A percentile compares a stretch with the other conserved stretches of the same genome.
phyloP scores from a whole-genome alignment of 1,284 basidiomycete genomes.

The Marasmius sp. region DNA sequence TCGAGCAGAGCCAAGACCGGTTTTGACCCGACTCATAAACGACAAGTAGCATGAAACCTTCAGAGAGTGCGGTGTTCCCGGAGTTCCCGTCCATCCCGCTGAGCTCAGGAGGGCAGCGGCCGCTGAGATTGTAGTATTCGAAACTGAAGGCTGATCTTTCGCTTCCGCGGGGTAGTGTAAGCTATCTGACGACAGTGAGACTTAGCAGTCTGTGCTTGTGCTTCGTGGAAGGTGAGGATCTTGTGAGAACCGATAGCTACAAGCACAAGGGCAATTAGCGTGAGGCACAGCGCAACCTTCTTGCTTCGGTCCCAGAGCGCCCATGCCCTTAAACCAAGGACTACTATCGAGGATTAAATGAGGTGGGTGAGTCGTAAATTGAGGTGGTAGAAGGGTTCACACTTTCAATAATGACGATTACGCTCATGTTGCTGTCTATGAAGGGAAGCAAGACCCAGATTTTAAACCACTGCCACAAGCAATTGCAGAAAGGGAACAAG shows the following conservation, averaged over 20 bases:
- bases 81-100: not conserved
- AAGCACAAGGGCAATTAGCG: not conserved
- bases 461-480: too few relatives aligned
- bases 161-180: too few relatives aligned
- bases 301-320: not conserved
- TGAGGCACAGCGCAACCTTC: not conserved
- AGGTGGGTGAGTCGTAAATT: not conserved
- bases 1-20: not conserved
- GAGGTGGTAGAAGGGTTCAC: not conserved
- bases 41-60: not conserved
- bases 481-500: too few relatives aligned
- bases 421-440: not conserved
- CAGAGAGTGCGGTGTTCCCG: not conserved
- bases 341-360: not conserved
- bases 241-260: not conserved
- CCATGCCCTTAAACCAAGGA: not conserved
- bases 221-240: not conserved
- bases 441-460: not conserved
- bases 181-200: too few relatives aligned
- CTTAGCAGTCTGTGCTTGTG: not conserved
- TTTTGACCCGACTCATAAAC: not conserved
- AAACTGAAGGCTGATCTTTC: not conserved
- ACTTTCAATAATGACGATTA: not conserved
- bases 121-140: not conserved
- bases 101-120: not conserved